These are phyloP conservation scores for Brachypodium distachyon DNA, from an alignment of 202 grass and related monocot species.

Conservation along the genomic window DNA sequence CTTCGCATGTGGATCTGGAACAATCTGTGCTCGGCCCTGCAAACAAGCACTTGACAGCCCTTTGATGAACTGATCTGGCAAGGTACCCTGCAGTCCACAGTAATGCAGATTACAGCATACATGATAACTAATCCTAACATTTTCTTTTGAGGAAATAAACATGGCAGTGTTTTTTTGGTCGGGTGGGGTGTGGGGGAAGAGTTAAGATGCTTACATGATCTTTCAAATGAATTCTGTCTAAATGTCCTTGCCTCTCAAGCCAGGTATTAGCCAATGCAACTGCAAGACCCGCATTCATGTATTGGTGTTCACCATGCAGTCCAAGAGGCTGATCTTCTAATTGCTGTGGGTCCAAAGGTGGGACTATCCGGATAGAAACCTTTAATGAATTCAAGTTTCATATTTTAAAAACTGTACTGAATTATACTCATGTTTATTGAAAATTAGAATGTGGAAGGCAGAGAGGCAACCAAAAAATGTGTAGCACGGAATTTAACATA, in stretches of 20 bases:
- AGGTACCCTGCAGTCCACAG: constrained; percentile 36
- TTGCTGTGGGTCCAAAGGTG: constrained; percentile 60
- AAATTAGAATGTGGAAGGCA: neutral
- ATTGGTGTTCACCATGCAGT: constrained; percentile 81
- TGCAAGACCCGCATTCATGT: constrained; percentile 85
- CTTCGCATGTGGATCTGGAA: constrained; percentile 36
- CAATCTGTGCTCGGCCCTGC: constrained; percentile 80
- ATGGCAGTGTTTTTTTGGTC: too few species aligned
- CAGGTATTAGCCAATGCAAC: constrained; percentile 71
- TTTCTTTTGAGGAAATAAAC: neutral
- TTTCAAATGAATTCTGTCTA: constrained; percentile 32
- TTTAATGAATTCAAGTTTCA: constrained; percentile 24
- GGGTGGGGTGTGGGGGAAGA: too few species aligned
- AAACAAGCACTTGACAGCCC: constrained; percentile 62
- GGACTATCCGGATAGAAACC: constrained; percentile 73
- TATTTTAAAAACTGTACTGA: constrained; percentile 2
- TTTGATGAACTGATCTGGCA: constrained; percentile 73
- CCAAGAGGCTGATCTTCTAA: constrained; percentile 77
- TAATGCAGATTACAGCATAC: too few species aligned
- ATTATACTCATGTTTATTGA: neutral
- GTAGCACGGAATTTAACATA: constrained; percentile 43
- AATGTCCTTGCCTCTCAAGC: constrained; percentile 64
- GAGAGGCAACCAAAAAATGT: constrained; percentile 18
- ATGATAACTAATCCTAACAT: constrained; percentile 15
- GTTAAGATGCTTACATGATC: constrained; percentile 43